Evolutionary conservation across 331 rosid genomes (phyloP).

Genomic region (Rhamnella rubrinervis): DNA sequence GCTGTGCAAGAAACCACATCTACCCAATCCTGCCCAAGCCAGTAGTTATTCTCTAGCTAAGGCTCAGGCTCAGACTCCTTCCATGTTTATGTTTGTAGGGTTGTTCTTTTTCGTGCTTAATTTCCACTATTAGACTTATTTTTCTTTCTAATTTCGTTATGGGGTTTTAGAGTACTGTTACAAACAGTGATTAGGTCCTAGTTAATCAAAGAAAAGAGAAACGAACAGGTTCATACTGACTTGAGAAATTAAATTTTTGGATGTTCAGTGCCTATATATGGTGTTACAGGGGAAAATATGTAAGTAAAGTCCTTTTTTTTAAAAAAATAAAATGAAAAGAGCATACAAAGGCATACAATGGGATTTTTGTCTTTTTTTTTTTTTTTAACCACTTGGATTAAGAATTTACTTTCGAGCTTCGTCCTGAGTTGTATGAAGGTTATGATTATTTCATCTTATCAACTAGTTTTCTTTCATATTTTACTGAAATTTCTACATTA

Average conservation of each 20-base stretch:
- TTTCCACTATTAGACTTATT: conserved; percentile 5
- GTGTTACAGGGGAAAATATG: conserved; percentile 14
- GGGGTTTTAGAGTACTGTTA: neutral
- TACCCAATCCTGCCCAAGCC: conserved; percentile 40
- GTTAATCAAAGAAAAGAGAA: conserved; percentile 8
- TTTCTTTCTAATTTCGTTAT: neutral
- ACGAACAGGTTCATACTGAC: conserved; percentile 16
- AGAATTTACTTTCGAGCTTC: no score
- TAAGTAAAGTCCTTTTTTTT: conserved; percentile 15
- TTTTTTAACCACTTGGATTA: no score
- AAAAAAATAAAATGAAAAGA: conserved; percentile 8
- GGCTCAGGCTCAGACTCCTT: conserved; percentile 26
- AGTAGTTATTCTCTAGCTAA: conserved; percentile 31
- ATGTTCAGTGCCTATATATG: conserved; percentile 18
- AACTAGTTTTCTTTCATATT: no score
- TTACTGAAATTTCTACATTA: no score
- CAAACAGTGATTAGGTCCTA: conserved; percentile 7
- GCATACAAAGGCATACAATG: conserved; percentile 5
- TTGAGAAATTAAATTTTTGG: conserved; percentile 13
- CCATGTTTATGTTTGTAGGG: conserved; percentile 3
- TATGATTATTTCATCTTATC: no score
- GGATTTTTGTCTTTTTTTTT: no score
- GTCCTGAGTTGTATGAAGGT: no score
- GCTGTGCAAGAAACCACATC: conserved; percentile 33
- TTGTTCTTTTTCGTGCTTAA: conserved; percentile 14